These are phyloP conservation scores for Moniliophthora roreri DNA, from an alignment of 1,284 basidiomycete genomes.

Conservation along the genomic window DNA sequence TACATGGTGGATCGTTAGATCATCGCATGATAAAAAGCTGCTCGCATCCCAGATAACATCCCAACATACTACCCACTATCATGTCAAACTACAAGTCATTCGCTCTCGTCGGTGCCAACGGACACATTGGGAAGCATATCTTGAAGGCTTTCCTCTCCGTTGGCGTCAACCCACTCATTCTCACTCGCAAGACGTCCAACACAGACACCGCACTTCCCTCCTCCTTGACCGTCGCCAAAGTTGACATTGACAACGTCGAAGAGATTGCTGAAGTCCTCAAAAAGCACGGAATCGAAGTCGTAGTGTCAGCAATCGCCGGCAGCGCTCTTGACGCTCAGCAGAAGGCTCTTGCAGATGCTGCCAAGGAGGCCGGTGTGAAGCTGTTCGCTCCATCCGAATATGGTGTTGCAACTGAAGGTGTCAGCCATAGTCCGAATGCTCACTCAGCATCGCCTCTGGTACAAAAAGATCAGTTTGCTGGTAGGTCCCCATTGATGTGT, in stretches of 20 bases:
- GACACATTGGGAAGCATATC: not conserved
- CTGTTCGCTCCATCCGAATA: conserved; percentile 3
- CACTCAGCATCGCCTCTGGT: not conserved
- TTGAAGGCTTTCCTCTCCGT: not conserved
- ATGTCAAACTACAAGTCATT: not conserved
- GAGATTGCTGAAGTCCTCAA: not conserved
- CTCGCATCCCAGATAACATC: too few species aligned
- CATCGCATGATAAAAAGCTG: too few species aligned
- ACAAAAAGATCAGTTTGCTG: conserved; percentile 17
- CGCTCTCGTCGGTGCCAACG: not conserved
- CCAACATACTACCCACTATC: not conserved
- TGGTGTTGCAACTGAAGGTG: conserved; percentile 1
- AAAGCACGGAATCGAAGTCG: conserved; percentile 2
- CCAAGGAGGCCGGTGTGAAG: conserved; percentile 5
- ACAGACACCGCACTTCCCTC: not conserved
- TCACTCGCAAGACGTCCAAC: conserved; percentile 4
- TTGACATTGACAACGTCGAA: not conserved
- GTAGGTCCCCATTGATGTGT: conserved; percentile 3
- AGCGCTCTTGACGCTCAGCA: not conserved
- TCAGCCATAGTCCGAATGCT: conserved; percentile 9
- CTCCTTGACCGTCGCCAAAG: not conserved
- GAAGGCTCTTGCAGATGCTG: not conserved
- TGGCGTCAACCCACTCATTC: conserved; percentile 1
- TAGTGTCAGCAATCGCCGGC: not conserved
- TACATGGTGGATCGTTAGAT: too few species aligned